Evolutionary conservation across 768 basidiomycete species (phyloP).

Genomic region (Leccinum uliginosum): DNA sequence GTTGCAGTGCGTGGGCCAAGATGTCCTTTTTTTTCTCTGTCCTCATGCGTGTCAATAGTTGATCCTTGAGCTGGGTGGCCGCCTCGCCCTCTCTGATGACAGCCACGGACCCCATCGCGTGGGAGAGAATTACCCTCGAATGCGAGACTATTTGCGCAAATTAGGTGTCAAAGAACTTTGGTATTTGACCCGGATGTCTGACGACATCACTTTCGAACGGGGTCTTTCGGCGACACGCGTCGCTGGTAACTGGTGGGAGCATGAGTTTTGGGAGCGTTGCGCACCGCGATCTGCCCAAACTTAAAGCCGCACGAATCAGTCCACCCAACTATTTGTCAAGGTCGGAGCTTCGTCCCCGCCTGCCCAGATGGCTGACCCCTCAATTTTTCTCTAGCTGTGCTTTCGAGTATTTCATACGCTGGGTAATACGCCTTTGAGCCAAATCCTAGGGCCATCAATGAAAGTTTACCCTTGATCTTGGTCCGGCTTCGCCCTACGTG

Average conservation of each 20-base stretch:
- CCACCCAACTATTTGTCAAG: conserved; percentile 15
- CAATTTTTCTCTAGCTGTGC: conserved; percentile 10
- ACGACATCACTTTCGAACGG: conserved; percentile 26
- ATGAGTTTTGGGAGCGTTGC: conserved; percentile 51
- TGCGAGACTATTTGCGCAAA: conserved; percentile 59
- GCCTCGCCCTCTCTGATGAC: conserved; percentile 88
- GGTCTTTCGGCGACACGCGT: conserved; percentile 41
- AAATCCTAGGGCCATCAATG: conserved; percentile 4
- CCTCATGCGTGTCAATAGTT: conserved; percentile 42
- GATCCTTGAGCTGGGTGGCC: conserved; percentile 64
- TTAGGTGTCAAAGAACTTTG: conserved; percentile 63
- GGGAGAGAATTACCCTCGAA: conserved; percentile 74
- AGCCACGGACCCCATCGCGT: conserved; percentile 89
- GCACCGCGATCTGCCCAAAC: conserved; percentile 9
- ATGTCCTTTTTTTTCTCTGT: conserved; percentile 12
- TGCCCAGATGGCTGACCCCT: conserved; percentile 11
- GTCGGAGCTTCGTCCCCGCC: conserved; percentile 18
- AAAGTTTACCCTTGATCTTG: conserved; percentile 1
- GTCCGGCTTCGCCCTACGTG: conserved; percentile 1
- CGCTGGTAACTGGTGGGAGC: conserved; percentile 52
- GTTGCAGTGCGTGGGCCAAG: conserved; percentile 52
- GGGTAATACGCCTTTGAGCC: conserved; percentile 1
- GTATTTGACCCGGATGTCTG: conserved; percentile 44
- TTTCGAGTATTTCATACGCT: conserved; percentile 17
- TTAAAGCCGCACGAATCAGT: conserved; percentile 11